Conservation (phyloP, 495 filamentous ascomycete genomes). For the Penicillium canescens region DNA sequence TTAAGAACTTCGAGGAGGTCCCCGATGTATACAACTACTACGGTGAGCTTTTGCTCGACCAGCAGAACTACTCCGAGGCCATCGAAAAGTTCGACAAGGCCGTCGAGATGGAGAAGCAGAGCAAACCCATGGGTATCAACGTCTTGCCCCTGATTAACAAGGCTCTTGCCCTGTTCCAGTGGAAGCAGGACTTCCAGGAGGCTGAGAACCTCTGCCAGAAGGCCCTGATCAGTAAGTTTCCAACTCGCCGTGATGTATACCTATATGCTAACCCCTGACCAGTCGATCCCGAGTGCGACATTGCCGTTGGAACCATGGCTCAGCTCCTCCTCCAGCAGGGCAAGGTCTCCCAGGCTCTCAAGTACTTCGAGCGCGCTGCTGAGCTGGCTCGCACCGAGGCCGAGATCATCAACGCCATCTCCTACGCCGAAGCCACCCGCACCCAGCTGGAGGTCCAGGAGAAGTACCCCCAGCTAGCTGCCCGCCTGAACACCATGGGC, state of each 20-base stretch:
- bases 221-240: conserved; percentile 88
- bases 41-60: conserved; percentile 95
- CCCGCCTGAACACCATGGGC: conserved; percentile 76
- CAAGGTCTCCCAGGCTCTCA: conserved; percentile 91
- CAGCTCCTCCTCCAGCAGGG: conserved; percentile 98
- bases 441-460: conserved; percentile 98
- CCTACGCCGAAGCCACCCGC: conserved; percentile 94
- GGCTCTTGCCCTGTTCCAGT: conserved; percentile 93
- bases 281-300: conserved; percentile 99
- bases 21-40: conserved; percentile 99
- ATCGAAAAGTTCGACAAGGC: conserved; percentile 98
- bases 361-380: conserved; percentile 95
- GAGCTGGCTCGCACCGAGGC: conserved; percentile 94
- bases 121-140: conserved; percentile 92
- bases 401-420: conserved; percentile 94
- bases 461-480: conserved; percentile 94
- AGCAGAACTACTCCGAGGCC: conserved; percentile 90
- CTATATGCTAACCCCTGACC: conserved; percentile 17
- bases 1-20: conserved; percentile 96
- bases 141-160: conserved; percentile 98
- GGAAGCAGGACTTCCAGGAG: conserved; percentile 93
- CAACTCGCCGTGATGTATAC: not conserved
- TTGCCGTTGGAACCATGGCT: conserved; percentile 98
- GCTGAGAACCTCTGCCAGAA: conserved; percentile 96
- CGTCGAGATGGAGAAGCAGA: conserved; percentile 95